phyloP scores from a whole-genome alignment of 306 rosid species.

The Quercus parvula region DNA sequence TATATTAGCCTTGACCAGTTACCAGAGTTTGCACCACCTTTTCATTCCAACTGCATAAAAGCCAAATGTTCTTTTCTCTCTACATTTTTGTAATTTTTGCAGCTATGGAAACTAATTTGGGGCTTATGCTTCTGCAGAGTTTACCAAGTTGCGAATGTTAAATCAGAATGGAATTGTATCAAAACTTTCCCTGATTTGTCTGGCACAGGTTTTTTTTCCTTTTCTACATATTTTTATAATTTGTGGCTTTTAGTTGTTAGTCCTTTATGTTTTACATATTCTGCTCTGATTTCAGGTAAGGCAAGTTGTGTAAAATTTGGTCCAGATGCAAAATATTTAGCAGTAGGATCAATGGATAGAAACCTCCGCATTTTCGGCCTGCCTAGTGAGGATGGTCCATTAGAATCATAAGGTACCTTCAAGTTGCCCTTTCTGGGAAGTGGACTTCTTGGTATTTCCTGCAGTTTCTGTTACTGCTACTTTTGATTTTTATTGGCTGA shows the following conservation, averaged over 20 bases:
- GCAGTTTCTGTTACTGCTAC: slow-evolving; percentile 20
- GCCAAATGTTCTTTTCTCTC: background rate
- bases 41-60: background rate
- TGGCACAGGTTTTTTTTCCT: slow-evolving; percentile 71
- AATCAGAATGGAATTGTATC: slow-evolving; percentile 91
- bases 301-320: slow-evolving; percentile 78
- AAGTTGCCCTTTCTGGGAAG: slow-evolving; percentile 1
- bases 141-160: slow-evolving; percentile 90
- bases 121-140: slow-evolving; percentile 58
- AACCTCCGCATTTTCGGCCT: slow-evolving; percentile 89
- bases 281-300: slow-evolving; percentile 54
- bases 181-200: slow-evolving; percentile 94
- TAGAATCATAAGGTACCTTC: slow-evolving; percentile 38
- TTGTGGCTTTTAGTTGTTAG: background rate
- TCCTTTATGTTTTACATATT: background rate
- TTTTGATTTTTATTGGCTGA: slow-evolving; percentile 18
- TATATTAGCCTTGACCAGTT: background rate
- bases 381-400: slow-evolving; percentile 49
- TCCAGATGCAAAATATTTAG: slow-evolving; percentile 78
- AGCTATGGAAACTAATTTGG: slow-evolving; percentile 19
- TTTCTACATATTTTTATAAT: background rate
- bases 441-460: slow-evolving; percentile 19
- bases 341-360: slow-evolving; percentile 92
- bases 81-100: background rate
- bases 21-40: background rate